Conservation (phyloP, 495 filamentous ascomycete genomes). For the Coniosporium apollinis region DNA sequence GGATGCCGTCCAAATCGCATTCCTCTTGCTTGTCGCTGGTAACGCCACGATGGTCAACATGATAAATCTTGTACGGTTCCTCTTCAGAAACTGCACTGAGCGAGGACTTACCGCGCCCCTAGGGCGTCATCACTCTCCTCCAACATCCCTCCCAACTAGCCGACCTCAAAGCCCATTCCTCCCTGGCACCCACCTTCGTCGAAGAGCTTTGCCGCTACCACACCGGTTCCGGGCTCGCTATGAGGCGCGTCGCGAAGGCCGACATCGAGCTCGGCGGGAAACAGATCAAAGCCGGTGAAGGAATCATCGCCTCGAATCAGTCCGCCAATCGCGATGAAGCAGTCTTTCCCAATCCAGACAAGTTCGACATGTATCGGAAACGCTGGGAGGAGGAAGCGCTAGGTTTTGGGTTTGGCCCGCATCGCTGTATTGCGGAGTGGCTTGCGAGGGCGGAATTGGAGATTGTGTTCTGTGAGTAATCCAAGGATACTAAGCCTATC, state of each 20-base stretch:
- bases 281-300: conserved; percentile 25
- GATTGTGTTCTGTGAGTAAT: conserved; percentile 25
- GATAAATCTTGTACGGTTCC: conserved; percentile 23
- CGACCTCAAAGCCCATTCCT: conserved; percentile 23
- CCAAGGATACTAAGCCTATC: background rate
- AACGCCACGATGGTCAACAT: conserved; percentile 35
- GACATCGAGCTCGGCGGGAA: conserved; percentile 28
- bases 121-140: conserved; percentile 26
- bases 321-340: conserved; percentile 32
- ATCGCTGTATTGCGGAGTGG: conserved; percentile 29
- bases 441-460: conserved; percentile 25
- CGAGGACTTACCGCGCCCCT: background rate
- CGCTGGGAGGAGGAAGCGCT: conserved; percentile 21
- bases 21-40: conserved; percentile 29
- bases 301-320: conserved; percentile 30
- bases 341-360: conserved; percentile 23
- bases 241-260: conserved; percentile 27
- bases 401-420: conserved; percentile 28
- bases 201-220: conserved; percentile 32
- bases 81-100: too few species aligned
- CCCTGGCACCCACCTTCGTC: conserved; percentile 20
- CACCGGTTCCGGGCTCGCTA: conserved; percentile 27
- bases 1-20: conserved; percentile 28
- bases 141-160: conserved; percentile 23
- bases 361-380: conserved; percentile 28